These are phyloP conservation scores for Aegilops umbellulata DNA, from an alignment of 176 grass and related monocot genomes.

Conservation along the genomic window DNA sequence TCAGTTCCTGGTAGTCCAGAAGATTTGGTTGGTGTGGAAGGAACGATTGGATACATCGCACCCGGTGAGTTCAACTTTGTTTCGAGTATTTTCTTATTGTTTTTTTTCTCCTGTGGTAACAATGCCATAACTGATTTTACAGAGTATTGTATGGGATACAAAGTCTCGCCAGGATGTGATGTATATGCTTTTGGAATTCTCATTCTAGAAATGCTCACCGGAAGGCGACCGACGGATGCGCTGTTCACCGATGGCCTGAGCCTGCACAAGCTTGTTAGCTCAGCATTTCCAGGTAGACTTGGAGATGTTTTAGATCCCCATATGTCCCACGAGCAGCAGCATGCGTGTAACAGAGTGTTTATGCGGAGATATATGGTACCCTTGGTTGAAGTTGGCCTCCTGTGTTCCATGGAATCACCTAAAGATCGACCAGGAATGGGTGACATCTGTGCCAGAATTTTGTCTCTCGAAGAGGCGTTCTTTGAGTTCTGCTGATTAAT, in stretches of 20 bases:
- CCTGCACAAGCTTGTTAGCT: slow-evolving; percentile 20
- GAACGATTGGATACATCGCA: slow-evolving; percentile 39
- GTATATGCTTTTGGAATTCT: slow-evolving; percentile 38
- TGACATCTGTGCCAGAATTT: background rate
- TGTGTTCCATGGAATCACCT: slow-evolving; percentile 23
- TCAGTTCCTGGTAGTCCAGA: background rate
- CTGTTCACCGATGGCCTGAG: slow-evolving; percentile 5
- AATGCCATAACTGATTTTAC: background rate
- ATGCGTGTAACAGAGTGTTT: no score
- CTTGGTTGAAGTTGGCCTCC: background rate
- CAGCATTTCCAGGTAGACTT: background rate
- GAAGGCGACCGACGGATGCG: slow-evolving; percentile 26
- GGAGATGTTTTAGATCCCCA: slow-evolving; percentile 4
- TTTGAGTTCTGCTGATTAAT: background rate
- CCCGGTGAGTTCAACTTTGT: slow-evolving; percentile 22
- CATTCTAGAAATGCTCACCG: slow-evolving; percentile 44
- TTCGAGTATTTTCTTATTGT: background rate
- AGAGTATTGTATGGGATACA: slow-evolving; percentile 38
- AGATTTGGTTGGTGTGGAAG: background rate
- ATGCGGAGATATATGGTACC: background rate
- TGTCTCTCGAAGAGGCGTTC: background rate
- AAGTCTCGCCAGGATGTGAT: slow-evolving; percentile 31
- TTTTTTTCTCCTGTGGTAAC: background rate
- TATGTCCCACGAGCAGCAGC: background rate
- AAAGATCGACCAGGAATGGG: slow-evolving; percentile 22